Conservation (phyloP, 2,329 filamentous ascomycete species). For the Magnaporthales sp. region DNA sequence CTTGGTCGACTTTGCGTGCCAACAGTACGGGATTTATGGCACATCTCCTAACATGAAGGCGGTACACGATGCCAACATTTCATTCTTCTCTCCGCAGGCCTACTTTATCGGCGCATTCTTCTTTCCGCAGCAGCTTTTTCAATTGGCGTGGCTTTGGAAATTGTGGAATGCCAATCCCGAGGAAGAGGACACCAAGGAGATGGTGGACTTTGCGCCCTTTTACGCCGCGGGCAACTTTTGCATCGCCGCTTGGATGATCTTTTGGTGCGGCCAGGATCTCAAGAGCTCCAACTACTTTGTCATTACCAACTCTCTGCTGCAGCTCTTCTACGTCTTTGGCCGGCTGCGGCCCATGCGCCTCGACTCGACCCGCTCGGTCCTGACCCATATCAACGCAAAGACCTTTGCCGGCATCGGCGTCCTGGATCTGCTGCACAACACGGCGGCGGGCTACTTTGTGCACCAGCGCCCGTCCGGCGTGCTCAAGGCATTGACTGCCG, state of each 20-base stretch:
- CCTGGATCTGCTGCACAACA: constrained; percentile 50
- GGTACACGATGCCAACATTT: constrained; percentile 47
- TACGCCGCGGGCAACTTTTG: constrained; percentile 49
- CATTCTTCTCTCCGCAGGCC: constrained; percentile 49
- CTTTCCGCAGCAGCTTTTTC: constrained; percentile 51
- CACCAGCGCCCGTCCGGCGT: constrained; percentile 32
- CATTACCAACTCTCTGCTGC: constrained; percentile 42
- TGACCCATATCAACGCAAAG: constrained; percentile 50
- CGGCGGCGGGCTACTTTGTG: constrained; percentile 44
- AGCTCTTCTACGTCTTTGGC: constrained; percentile 42
- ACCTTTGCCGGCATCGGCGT: constrained; percentile 53
- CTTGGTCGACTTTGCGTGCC: constrained; percentile 45
- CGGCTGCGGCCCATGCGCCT: constrained; percentile 40
- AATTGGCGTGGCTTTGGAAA: constrained; percentile 48
- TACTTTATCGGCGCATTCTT: constrained; percentile 53
- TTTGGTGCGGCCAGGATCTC: constrained; percentile 46
- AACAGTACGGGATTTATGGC: constrained; percentile 50
- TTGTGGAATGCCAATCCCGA: constrained; percentile 22
- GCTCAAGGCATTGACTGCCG: constrained; percentile 42
- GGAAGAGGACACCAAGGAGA: constrained; percentile 32
- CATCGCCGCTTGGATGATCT: constrained; percentile 50
- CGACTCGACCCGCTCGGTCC: constrained; percentile 36
- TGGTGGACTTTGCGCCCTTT: constrained; percentile 45
- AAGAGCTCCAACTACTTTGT: constrained; percentile 46
- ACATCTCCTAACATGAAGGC: constrained; percentile 47